Evolutionary conservation across 2,329 filamentous ascomycete species (phyloP).

Genomic region (Emericellopsis cladophorae): DNA sequence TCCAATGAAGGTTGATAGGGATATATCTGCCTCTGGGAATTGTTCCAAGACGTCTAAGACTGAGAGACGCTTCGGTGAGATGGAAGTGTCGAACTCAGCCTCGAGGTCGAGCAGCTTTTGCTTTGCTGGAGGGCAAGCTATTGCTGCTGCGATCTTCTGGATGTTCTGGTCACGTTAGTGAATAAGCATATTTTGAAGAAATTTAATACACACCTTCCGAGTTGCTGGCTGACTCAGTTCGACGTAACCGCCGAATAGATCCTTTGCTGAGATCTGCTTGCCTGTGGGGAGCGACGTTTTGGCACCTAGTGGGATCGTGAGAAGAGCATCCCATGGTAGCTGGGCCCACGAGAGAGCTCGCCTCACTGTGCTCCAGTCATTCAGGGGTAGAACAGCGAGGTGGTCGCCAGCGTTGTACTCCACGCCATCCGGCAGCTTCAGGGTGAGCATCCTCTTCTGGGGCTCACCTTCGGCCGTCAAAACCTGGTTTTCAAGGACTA

Average conservation of each 20-base stretch:
- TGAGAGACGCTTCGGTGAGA: background rate
- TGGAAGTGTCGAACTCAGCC: background rate
- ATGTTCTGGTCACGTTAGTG: background rate
- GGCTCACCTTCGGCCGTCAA: conserved; percentile 22
- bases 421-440: conserved; percentile 45
- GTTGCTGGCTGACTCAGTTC: background rate
- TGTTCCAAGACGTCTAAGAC: background rate
- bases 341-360: background rate
- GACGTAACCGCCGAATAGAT: background rate
- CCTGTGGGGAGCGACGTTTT: background rate
- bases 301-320: background rate
- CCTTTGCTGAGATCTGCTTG: background rate
- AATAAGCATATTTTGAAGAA: too few species aligned
- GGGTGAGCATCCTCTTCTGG: conserved; percentile 46
- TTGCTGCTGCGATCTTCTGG: background rate
- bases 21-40: background rate
- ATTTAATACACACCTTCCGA: background rate
- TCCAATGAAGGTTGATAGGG: background rate
- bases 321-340: background rate
- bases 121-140: background rate
- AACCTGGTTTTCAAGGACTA: background rate
- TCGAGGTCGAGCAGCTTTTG: background rate
- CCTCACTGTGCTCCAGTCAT: background rate
- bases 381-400: background rate
- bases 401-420: conserved; percentile 1